Evolutionary conservation across 2,329 filamentous ascomycete species (phyloP), one percentile per base, ranked within the genome.

Genomic region (Alternaria postmessia): DNA sequence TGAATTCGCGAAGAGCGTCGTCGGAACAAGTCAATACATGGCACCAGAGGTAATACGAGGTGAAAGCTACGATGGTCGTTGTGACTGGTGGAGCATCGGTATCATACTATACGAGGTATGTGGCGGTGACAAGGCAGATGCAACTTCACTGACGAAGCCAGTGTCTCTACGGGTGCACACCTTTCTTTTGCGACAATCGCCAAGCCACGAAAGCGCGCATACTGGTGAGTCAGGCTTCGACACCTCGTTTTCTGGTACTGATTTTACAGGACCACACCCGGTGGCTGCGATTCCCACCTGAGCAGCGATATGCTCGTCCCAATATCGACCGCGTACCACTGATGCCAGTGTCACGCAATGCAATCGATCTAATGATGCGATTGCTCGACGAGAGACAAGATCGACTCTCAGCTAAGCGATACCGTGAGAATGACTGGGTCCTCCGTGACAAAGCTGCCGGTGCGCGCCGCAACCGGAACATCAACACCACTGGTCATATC

Each of bases 1-100:
- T 39, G 86, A 87, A 34, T 85, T 92, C 34, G 94, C 94, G 1
- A 87, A 89, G 67, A 97, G 93, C 46, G 89, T 97, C 1, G 94
- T 98, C 11, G 94, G 94, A 3, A 98, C 95, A 3, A 97, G 93
- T 75, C 94, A 97, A 75, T 98, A 98, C 81, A 98, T 97, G 95
- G 94, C 95, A 0, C 94, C 94, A 2, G 95, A 98, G 81, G 92
- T 98, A 18, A 89, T 97, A 59, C 84, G 86, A 66, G 92, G 94
- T 28, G 86, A 93, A 49, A 81, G 85, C 38, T 98, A 98, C 77
- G 95, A 98, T 79, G 94, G 92, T 30, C 86, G 94, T 73, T 98
- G 94, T 79, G 94, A 98, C 79, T 98, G 87, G 93, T 98, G 92
- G 94, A 97, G 94, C 79, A 87, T 98, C 69, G 94, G 93, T 54